Base-by-base conservation (phyloP, 2,329 filamentous ascomycete genomes). In the Aureobasidium namibiae region DNA sequence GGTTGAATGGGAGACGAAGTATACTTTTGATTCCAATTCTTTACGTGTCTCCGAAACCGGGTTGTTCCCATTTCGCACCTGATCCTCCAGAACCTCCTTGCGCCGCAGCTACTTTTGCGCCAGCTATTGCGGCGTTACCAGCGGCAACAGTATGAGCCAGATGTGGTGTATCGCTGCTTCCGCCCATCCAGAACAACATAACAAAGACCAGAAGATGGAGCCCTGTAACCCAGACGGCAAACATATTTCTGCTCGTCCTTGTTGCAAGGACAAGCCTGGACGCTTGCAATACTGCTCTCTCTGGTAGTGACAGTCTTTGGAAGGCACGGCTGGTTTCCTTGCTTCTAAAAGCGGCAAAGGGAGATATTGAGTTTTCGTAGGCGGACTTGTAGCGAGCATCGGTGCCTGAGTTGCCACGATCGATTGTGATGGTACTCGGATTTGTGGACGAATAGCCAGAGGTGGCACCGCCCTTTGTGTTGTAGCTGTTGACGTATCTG, bases 301-400 rank as follows among this genome's bases (percentile, higher is more conserved):
- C 94, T 0, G 92, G 91, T 9, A 96, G 76, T 67, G 87, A 92
- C 91, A 99, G 95, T 42, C 92, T 85, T 68, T 91, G 90, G 73
- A 96, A 92, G 1, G 92, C 94, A 49, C 95, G 81, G 7, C 90
- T 87, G 38, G 89, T 92, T 75, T 99, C 95, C 54, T 92, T 84
- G n/a, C 92, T 92, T 45, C 92, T 82, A 76, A 99, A 99, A 2
- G 91, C 91, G 26, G 92, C 92, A 72, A 99, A 99, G 0, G 94
- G 94, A 11, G 91, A 96, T 50, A 99, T 87, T 68, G 94, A 95
- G 42, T 89, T 89, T 75, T 99, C 94, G 75, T 99, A 99, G 11
- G 91, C 90, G 60, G 90, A 87, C 62, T 89, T 84, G 74, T 99
- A 99, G 48, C 91, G 84, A 72, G 96, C 90, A 57, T 94, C 78